Conservation (phyloP, 2,329 filamentous ascomycete genomes). For the Fusarium sororula region DNA sequence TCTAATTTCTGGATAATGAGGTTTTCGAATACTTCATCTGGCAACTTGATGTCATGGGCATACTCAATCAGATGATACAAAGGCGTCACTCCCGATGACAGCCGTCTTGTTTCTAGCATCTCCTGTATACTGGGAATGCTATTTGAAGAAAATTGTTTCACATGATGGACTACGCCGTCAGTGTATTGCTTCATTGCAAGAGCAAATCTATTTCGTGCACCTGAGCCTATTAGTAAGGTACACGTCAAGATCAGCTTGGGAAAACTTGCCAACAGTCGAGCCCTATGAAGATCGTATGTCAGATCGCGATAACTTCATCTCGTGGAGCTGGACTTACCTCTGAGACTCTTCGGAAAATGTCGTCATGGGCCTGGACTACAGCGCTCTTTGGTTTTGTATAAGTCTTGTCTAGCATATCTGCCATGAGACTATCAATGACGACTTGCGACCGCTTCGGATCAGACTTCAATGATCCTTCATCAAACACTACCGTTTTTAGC, state of each 20-base stretch:
- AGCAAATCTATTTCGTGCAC: neutral
- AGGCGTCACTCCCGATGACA: conserved; percentile 7
- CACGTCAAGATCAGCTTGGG: accelerated
- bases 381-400: neutral
- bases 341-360: conserved; percentile 7
- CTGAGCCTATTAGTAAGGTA: neutral
- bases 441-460: neutral
- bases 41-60: neutral
- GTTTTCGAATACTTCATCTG: neutral
- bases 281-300: neutral
- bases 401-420: neutral
- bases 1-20: neutral
- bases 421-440: conserved; percentile 13
- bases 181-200: conserved; percentile 11
- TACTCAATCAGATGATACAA: conserved; percentile 12
- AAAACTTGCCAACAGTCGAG: neutral
- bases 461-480: conserved; percentile 10
- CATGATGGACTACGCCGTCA: conserved; percentile 15
- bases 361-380: conserved; percentile 16
- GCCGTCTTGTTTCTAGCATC: neutral
- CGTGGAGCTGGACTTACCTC: neutral
- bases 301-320: accelerated
- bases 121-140: conserved; percentile 2
- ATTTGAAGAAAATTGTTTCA: conserved; percentile 2
- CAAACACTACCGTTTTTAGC: neutral